Evolutionary conservation across 495 filamentous ascomycete genomes (phyloP).

Genomic region (Lasiosphaeris hirsuta): DNA sequence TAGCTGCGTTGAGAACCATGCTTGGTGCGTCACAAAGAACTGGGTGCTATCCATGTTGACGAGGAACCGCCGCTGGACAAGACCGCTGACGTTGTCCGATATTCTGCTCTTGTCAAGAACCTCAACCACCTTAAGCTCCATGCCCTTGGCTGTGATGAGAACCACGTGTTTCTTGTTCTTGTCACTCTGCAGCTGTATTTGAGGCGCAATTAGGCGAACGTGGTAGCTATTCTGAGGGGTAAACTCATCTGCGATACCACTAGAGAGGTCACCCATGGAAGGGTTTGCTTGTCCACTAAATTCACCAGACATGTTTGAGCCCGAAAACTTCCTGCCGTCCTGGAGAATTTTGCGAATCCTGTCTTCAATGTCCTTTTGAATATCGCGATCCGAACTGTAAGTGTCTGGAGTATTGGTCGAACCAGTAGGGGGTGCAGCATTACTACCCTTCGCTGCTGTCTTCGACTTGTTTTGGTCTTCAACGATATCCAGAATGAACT

Average conservation of each 20-base stretch:
- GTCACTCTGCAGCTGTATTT: constrained; percentile 96
- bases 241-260: constrained; percentile 84
- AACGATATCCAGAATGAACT: constrained; percentile 96
- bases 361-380: constrained; percentile 68
- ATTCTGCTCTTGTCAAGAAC: constrained; percentile 96
- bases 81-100: constrained; percentile 85
- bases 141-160: constrained; percentile 89
- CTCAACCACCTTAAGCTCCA: constrained; percentile 94
- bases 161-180: constrained; percentile 93
- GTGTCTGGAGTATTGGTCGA: constrained; percentile 34
- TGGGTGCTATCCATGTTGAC: constrained; percentile 95
- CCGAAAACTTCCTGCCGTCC: constrained; percentile 80
- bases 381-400: constrained; percentile 48
- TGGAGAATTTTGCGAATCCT: constrained; percentile 82
- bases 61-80: constrained; percentile 90
- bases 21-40: constrained; percentile 93
- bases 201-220: constrained; percentile 89
- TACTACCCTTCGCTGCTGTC: constrained; percentile 38
- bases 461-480: constrained; percentile 80
- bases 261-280: constrained; percentile 57
- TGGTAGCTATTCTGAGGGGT: constrained; percentile 92
- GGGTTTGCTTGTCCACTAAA: constrained; percentile 32
- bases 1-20: constrained; percentile 73
- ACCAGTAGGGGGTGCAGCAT: constrained; percentile 32
- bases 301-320: constrained; percentile 72